phyloP scores from a whole-genome alignment of 1,284 basidiomycete species.

The Coriolopsis trogii region DNA sequence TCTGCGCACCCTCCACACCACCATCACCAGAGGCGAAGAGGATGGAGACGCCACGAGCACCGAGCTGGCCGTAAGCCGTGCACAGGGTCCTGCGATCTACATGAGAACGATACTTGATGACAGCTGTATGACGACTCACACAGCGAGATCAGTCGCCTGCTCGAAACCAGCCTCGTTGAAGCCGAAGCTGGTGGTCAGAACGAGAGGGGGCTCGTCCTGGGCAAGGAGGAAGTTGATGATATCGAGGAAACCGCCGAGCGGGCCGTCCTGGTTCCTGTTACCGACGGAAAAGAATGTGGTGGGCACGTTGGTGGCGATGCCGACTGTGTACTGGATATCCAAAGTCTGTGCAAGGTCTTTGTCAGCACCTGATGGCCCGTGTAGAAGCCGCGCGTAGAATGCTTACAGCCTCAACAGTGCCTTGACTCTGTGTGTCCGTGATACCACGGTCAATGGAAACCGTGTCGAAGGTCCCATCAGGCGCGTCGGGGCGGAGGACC shows the following conservation, averaged over 20 bases:
- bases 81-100: constrained; percentile 17
- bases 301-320: constrained; percentile 54
- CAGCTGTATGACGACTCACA: constrained; percentile 54
- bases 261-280: constrained; percentile 23
- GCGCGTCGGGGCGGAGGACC: constrained; percentile 51
- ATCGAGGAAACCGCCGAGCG: constrained; percentile 32
- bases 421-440: constrained; percentile 32
- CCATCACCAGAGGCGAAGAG: constrained; percentile 68
- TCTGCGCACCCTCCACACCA: constrained; percentile 65
- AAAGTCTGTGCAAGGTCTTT: constrained; percentile 38
- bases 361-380: background rate
- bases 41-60: constrained; percentile 58
- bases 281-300: constrained; percentile 26
- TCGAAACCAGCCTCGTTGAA: constrained; percentile 54
- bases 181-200: constrained; percentile 48
- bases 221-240: constrained; percentile 36
- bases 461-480: constrained; percentile 26
- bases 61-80: constrained; percentile 46
- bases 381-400: constrained; percentile 3
- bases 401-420: constrained; percentile 25
- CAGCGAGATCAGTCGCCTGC: constrained; percentile 50
- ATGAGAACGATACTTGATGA: background rate
- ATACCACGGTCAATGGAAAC: constrained; percentile 35
- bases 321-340: constrained; percentile 65
- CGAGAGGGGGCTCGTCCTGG: constrained; percentile 34